phyloP scores from a whole-genome alignment of 345 rosid genomes.

The Populus euphratica region DNA sequence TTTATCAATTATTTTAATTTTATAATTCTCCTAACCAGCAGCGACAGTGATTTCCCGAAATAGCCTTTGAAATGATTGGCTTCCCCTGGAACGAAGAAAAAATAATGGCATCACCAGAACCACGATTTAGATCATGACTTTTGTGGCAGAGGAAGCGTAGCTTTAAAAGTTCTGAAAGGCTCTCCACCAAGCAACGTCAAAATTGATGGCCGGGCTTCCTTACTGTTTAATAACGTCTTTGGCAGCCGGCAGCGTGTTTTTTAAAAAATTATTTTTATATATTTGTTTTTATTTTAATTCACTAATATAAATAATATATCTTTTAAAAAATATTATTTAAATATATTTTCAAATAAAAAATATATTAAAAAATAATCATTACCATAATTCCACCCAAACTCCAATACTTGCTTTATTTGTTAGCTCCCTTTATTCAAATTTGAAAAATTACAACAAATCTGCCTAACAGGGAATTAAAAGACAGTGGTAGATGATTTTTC shows the following conservation, averaged over 20 bases:
- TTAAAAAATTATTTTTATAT: no score
- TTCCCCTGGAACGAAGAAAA: not conserved
- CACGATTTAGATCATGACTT: not conserved
- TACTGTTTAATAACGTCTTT: no score
- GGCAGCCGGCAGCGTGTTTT: no score
- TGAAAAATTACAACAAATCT: not conserved
- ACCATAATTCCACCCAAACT: accelerated
- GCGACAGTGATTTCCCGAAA: not conserved
- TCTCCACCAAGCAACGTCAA: not conserved
- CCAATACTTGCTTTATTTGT: not conserved
- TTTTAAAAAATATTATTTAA: no score
- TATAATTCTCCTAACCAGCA: no score
- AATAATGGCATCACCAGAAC: not conserved
- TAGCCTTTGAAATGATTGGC: not conserved
- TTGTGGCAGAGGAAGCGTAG: not conserved
- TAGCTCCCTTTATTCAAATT: not conserved
- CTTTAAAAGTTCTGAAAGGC: not conserved
- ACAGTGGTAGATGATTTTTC: not conserved
- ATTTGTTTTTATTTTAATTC: no score
- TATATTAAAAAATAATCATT: no score
- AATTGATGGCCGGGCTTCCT: not conserved
- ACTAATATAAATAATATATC: accelerated
- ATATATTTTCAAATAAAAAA: no score
- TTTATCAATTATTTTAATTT: no score
- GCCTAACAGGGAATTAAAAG: no score